A percentile compares a stretch with the other conserved stretches of the same genome.
phyloP scores from a whole-genome alignment of 352 stramenopile genomes.

The Pythium utonaiense region DNA sequence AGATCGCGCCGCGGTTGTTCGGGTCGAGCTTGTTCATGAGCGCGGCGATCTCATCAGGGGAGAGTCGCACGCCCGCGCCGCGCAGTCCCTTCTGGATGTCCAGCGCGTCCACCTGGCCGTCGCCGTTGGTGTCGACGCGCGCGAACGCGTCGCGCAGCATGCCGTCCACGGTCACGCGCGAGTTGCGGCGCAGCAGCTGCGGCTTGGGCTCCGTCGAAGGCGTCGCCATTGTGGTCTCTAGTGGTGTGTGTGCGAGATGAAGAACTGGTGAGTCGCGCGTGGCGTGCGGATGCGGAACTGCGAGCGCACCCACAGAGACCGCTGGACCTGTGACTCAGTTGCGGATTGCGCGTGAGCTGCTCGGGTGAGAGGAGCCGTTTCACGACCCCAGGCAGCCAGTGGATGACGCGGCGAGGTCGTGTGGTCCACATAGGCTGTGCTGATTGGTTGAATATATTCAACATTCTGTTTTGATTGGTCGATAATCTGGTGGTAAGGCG shows the following conservation, averaged over 20 bases:
- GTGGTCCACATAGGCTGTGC: neutral
- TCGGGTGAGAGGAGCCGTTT: neutral
- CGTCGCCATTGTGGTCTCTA: neutral
- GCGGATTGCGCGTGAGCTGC: neutral
- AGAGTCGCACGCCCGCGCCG: conserved; percentile 57
- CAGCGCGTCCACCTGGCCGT: conserved; percentile 64
- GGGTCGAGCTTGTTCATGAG: conserved; percentile 74
- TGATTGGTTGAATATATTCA: neutral
- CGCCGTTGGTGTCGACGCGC: conserved; percentile 62
- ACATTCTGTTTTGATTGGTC: neutral
- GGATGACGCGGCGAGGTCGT: neutral
- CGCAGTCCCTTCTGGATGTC: conserved; percentile 75
- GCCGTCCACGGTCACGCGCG: conserved; percentile 71
- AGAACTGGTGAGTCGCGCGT: too few species aligned
- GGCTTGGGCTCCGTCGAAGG: conserved; percentile 6
- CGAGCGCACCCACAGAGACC: too few species aligned
- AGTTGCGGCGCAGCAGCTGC: conserved; percentile 73
- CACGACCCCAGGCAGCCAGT: neutral
- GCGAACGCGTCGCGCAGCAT: conserved; percentile 73
- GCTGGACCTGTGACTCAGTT: too few species aligned
- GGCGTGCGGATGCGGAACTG: too few species aligned
- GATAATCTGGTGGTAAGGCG: neutral
- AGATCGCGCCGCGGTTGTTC: conserved; percentile 61
- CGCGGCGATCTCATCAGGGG: conserved; percentile 43
- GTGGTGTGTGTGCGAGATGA: neutral